These are phyloP conservation scores for Zymoseptoria brevis DNA, from an alignment of 2,329 filamentous ascomycete species.

Conservation along the genomic window DNA sequence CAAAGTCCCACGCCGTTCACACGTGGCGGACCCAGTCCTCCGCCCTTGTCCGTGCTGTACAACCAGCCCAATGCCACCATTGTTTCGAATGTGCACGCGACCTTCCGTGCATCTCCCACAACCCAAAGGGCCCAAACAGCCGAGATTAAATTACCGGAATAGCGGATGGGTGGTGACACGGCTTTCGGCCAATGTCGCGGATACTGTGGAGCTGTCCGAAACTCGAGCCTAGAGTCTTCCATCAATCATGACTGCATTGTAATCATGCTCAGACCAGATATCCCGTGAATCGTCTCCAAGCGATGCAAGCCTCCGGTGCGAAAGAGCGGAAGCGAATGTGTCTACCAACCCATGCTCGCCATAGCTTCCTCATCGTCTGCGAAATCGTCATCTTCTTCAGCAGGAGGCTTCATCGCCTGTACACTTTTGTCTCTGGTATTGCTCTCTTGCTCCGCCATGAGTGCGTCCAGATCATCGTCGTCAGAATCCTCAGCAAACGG, in stretches of 20 bases:
- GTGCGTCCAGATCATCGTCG: conserved; percentile 45
- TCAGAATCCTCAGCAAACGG: conserved; percentile 38
- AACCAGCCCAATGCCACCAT: neutral
- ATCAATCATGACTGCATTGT: neutral
- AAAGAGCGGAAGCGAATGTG: neutral
- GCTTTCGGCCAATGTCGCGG: neutral
- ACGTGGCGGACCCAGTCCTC: neutral
- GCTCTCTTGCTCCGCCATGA: conserved; percentile 43
- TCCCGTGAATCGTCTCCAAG: neutral
- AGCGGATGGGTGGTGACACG: neutral
- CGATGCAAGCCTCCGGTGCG: neutral
- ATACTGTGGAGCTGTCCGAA: neutral
- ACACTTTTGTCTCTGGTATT: neutral
- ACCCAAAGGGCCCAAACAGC: neutral
- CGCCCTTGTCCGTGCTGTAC: neutral
- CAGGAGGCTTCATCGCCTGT: neutral
- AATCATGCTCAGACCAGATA: neutral
- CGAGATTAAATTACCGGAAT: neutral
- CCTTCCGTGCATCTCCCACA: neutral
- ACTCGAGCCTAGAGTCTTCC: neutral
- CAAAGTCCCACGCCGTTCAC: neutral
- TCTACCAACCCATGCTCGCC: conserved; percentile 34
- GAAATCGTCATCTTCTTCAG: conserved; percentile 35
- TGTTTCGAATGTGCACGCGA: neutral
- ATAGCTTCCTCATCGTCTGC: conserved; percentile 61